These are phyloP conservation scores for Cudoniella acicularis DNA, from an alignment of 495 filamentous ascomycete genomes.

Conservation along the genomic window DNA sequence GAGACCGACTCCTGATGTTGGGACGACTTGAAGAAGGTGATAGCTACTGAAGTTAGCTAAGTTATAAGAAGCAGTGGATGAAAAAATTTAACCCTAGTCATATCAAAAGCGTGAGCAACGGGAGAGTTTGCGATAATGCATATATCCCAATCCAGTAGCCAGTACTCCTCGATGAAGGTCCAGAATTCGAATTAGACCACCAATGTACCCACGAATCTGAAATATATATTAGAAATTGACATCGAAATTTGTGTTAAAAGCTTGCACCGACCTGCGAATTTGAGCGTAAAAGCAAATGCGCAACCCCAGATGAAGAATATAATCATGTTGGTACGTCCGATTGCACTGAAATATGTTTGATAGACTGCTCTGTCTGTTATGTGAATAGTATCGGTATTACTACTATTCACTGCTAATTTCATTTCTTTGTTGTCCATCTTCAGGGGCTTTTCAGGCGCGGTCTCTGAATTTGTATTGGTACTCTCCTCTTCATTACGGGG, in stretches of 20 bases:
- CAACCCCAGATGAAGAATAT: neutral
- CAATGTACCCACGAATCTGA: neutral
- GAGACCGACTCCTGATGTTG: slow-evolving; percentile 8
- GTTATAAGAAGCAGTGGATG: neutral
- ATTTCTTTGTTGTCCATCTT: neutral
- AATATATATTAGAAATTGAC: neutral
- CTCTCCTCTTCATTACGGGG: neutral
- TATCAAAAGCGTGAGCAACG: slow-evolving; percentile 5
- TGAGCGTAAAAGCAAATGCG: neutral
- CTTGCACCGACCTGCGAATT: neutral
- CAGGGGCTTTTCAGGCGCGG: neutral
- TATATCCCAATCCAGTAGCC: slow-evolving; percentile 16
- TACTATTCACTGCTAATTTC: neutral
- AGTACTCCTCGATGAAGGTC: neutral
- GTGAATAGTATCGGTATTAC: neutral
- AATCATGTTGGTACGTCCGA: neutral
- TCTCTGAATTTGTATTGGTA: neutral
- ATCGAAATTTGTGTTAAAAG: neutral
- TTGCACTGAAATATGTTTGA: neutral
- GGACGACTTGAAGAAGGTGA: neutral
- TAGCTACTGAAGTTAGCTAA: neutral
- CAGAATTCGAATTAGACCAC: neutral
- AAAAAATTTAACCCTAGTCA: neutral
- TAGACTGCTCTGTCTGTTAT: neutral
- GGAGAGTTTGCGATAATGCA: slow-evolving; percentile 4